Evolutionary conservation across 768 basidiomycete species (phyloP).

Genomic region (Pleurotus sapidus): DNA sequence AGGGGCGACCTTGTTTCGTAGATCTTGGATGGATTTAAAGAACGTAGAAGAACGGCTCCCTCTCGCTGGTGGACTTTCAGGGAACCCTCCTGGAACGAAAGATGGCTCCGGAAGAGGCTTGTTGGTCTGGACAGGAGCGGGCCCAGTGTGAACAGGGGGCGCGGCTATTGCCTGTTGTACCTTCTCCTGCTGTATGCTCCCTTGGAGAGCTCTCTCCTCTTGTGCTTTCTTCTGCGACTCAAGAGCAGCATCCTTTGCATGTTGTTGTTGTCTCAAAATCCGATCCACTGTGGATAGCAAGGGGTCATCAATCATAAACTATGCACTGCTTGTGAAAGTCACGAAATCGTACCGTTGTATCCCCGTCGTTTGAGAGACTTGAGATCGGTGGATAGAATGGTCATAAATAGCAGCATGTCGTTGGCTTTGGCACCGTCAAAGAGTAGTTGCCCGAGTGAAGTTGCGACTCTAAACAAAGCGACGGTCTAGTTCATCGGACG

Average conservation of each 20-base stretch:
- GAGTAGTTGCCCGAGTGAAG: conserved; percentile 74
- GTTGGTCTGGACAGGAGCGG: not conserved
- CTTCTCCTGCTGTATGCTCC: conserved; percentile 5
- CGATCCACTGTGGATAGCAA: conserved; percentile 69
- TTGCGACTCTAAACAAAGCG: conserved; percentile 64
- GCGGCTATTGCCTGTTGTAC: conserved; percentile 3
- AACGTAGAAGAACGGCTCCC: not conserved
- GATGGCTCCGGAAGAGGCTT: not conserved
- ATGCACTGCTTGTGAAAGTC: not conserved
- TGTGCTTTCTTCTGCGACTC: not conserved
- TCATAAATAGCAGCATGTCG: conserved; percentile 89
- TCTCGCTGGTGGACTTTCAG: not conserved
- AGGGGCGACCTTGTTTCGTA: not conserved
- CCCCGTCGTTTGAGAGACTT: conserved; percentile 78
- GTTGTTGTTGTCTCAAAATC: conserved; percentile 81
- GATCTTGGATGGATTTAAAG: conserved; percentile 3
- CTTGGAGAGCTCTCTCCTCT: too few species aligned
- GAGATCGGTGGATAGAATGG: conserved; percentile 89
- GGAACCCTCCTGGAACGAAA: not conserved
- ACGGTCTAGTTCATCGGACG: too few species aligned
- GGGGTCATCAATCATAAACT: conserved; percentile 12
- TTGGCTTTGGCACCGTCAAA: conserved; percentile 80
- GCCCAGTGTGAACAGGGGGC: not conserved
- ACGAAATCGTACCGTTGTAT: conserved; percentile 64
- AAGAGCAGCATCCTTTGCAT: conserved; percentile 48